A percentile compares a stretch with the other conserved stretches of the same genome.
These are phyloP conservation scores for Sparassis latifolia DNA, from an alignment of 1,284 basidiomycete species.

Conservation along the genomic window DNA sequence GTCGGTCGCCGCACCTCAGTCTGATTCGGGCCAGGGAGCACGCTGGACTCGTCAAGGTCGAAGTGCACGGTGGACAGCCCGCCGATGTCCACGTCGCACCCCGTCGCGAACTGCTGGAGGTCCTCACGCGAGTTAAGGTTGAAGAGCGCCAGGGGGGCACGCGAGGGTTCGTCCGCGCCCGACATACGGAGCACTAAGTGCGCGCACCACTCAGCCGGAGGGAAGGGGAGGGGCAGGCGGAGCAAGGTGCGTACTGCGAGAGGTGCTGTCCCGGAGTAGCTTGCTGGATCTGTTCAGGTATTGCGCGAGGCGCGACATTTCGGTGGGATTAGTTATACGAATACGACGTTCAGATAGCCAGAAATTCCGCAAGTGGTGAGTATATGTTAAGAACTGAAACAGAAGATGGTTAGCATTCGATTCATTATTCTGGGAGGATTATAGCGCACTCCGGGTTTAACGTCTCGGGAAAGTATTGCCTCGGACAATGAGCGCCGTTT, in stretches of 20 bases:
- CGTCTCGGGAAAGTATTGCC: too few relatives aligned
- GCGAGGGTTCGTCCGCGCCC: slow-evolving; percentile 54
- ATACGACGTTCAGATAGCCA: background rate
- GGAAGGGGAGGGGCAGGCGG: background rate
- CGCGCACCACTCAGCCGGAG: background rate
- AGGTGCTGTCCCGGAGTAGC: slow-evolving; percentile 27
- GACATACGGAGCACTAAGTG: slow-evolving; percentile 63
- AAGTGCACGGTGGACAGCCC: slow-evolving; percentile 74
- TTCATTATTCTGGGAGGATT: too few relatives aligned
- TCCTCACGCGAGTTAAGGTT: slow-evolving; percentile 55
- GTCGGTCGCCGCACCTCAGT: slow-evolving; percentile 32
- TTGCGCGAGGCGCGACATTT: slow-evolving; percentile 26
- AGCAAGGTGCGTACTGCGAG: slow-evolving; percentile 22
- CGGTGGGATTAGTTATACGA: background rate
- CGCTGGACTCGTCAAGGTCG: slow-evolving; percentile 46
- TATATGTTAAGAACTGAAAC: too few relatives aligned
- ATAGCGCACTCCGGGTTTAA: too few relatives aligned
- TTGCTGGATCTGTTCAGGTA: slow-evolving; percentile 31
- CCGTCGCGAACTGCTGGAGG: slow-evolving; percentile 59
- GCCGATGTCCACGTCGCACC: slow-evolving; percentile 82
- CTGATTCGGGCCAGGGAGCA: slow-evolving; percentile 26
- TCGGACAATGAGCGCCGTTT: too few relatives aligned
- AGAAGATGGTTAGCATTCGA: too few relatives aligned
- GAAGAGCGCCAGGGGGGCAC: slow-evolving; percentile 55
- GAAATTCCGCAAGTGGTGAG: too few relatives aligned